phyloP scores from a whole-genome alignment of 1,284 basidiomycete species.

The Taiwanofungus camphoratus region DNA sequence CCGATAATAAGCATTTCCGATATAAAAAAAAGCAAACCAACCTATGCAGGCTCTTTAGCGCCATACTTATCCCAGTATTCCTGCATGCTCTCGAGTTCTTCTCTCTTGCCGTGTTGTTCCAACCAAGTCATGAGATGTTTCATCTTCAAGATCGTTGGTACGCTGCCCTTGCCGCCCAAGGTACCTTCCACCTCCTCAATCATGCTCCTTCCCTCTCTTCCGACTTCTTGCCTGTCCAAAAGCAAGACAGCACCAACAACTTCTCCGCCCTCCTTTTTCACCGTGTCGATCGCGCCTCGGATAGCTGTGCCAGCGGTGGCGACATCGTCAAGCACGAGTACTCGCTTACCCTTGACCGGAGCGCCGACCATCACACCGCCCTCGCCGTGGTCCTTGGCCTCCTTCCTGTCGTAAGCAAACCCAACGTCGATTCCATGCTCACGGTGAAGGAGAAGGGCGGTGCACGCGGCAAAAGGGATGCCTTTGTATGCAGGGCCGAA shows the following conservation, averaged over 20 bases:
- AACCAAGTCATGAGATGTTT: conserved; percentile 85
- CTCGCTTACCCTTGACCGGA: conserved; percentile 70
- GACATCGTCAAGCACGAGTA: conserved; percentile 93
- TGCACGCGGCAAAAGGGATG: conserved; percentile 89
- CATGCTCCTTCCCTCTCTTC: conserved; percentile 63
- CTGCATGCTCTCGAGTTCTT: conserved; percentile 73
- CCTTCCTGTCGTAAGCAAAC: conserved; percentile 93
- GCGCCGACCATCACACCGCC: conserved; percentile 93
- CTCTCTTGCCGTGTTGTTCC: conserved; percentile 56
- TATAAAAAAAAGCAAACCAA: not conserved
- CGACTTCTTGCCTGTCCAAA: conserved; percentile 88
- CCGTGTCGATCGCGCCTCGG: conserved; percentile 72
- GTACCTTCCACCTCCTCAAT: conserved; percentile 83
- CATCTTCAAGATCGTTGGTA: conserved; percentile 80
- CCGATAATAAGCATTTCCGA: no score
- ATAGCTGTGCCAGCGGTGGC: conserved; percentile 96
- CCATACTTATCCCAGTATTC: conserved; percentile 82
- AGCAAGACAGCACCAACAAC: conserved; percentile 91
- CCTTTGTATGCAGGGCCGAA: conserved; percentile 99
- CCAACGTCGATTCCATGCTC: conserved; percentile 67
- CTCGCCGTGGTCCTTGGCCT: conserved; percentile 94
- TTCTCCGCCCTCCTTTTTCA: conserved; percentile 62
- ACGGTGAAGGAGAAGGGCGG: conserved; percentile 72
- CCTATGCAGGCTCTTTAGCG: conserved; percentile 33
- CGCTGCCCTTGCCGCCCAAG: conserved; percentile 59